These are phyloP conservation scores for Salix koriyanagi DNA, from an alignment of 345 rosid genomes.

Conservation along the genomic window DNA sequence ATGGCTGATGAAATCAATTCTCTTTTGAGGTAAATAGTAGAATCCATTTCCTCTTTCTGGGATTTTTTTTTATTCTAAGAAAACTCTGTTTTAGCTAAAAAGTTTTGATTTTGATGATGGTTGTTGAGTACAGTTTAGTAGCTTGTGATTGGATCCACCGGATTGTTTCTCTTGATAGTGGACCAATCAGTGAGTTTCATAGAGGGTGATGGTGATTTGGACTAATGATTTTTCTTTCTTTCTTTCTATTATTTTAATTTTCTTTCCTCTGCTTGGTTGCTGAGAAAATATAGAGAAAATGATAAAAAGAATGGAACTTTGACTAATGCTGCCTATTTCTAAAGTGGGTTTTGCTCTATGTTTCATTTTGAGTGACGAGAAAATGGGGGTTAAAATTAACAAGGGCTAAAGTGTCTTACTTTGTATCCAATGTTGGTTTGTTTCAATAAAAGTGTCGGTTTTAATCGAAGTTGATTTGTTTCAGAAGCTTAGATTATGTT, in stretches of 20 bases:
- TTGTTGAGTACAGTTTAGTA: conserved; percentile 20
- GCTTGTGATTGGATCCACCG: conserved; percentile 31
- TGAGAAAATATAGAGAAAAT: background rate
- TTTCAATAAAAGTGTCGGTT: background rate
- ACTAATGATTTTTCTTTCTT: background rate
- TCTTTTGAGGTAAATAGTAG: conserved; percentile 28
- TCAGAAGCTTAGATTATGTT: background rate
- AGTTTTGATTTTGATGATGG: background rate
- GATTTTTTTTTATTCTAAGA: background rate
- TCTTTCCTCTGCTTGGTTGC: background rate
- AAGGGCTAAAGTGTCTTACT: no score
- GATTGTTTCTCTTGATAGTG: conserved; percentile 18
- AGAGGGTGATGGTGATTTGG: conserved; percentile 24
- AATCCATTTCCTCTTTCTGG: conserved; percentile 7
- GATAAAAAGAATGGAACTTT: background rate
- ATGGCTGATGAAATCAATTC: conserved; percentile 28
- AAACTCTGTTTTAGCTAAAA: background rate
- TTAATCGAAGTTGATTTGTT: background rate
- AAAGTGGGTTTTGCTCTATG: background rate
- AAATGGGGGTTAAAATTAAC: background rate
- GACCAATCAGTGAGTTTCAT: conserved; percentile 15
- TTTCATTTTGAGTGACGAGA: conserved; percentile 16
- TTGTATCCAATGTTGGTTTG: background rate
- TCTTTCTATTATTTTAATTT: background rate
- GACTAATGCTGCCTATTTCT: background rate